phyloP scores from a whole-genome alignment of 345 rosid species.

The Eucalyptus regnans region DNA sequence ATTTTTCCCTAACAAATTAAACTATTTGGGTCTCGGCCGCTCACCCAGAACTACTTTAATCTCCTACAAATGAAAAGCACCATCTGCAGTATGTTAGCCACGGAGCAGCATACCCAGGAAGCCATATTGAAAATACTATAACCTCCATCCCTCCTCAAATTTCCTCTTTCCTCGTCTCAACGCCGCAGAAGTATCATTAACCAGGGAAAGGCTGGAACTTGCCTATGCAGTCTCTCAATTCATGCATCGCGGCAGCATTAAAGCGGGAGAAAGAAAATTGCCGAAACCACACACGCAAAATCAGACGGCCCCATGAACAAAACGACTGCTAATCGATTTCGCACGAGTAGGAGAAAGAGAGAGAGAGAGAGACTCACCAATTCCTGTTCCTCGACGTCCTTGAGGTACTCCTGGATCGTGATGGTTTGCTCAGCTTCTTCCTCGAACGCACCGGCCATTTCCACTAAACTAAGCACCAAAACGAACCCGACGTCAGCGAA shows the following conservation, averaged over 20 bases:
- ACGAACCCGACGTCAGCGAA: neutral
- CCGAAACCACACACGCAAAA: neutral
- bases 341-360: neutral
- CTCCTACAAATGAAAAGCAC: neutral
- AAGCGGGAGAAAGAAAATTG: neutral
- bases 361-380: slow-evolving; percentile 25
- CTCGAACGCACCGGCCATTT: slow-evolving; percentile 45
- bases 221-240: neutral
- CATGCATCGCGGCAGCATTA: neutral
- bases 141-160: neutral
- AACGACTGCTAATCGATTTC: neutral
- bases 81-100: neutral
- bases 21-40: neutral
- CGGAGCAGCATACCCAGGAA: neutral
- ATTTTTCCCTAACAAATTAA: neutral
- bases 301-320: neutral
- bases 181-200: neutral
- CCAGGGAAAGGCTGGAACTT: neutral
- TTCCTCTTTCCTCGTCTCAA: neutral
- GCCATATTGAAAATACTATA: neutral
- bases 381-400: slow-evolving; percentile 75
- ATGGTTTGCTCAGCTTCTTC: slow-evolving; percentile 62
- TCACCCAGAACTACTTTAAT: neutral
- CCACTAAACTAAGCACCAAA: neutral
- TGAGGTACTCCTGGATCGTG: slow-evolving; percentile 72